Conservation (phyloP, 345 rosid genomes). For the Syzygium jambos region DNA sequence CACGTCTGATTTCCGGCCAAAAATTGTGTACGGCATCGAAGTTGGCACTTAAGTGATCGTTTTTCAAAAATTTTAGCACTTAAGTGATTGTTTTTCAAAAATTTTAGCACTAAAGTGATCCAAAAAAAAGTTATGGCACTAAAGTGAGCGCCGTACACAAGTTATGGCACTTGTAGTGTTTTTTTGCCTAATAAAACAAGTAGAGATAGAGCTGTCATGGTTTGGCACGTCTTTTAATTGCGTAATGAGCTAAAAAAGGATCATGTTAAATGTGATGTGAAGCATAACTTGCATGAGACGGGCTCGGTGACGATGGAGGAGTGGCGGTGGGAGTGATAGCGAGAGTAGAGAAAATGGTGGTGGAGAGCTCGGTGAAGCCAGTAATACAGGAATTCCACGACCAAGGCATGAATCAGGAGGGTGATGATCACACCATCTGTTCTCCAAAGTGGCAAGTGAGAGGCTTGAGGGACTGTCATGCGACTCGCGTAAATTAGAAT, state of each 20-base stretch:
- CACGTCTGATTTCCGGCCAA: no score
- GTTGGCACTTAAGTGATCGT: no score
- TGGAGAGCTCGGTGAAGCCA: constrained; percentile 76
- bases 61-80: no score
- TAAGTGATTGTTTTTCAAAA: no score
- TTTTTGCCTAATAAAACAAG: no score
- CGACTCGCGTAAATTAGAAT: constrained; percentile 9
- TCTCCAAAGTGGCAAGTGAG: constrained; percentile 43
- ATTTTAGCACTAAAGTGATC: no score
- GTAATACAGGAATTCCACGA: constrained; percentile 65
- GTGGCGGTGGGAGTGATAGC: constrained; percentile 79
- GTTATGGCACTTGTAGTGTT: no score
- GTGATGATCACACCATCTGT: constrained; percentile 31
- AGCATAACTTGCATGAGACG: constrained; percentile 33
- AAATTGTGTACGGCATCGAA: no score
- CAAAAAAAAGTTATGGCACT: no score
- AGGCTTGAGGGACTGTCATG: constrained; percentile 2
- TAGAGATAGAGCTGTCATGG: no score
- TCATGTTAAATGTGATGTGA: not conserved
- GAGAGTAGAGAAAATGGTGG: constrained; percentile 66
- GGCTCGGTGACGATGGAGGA: constrained; percentile 69
- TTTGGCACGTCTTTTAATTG: no score
- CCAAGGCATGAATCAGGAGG: constrained; percentile 41
- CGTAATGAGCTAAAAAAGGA: not conserved
- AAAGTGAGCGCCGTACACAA: no score